A percentile compares a stretch with the other conserved stretches of the same genome.
Evolutionary conservation across 345 rosid species (phyloP).

Genomic region (Theobroma cacao): DNA sequence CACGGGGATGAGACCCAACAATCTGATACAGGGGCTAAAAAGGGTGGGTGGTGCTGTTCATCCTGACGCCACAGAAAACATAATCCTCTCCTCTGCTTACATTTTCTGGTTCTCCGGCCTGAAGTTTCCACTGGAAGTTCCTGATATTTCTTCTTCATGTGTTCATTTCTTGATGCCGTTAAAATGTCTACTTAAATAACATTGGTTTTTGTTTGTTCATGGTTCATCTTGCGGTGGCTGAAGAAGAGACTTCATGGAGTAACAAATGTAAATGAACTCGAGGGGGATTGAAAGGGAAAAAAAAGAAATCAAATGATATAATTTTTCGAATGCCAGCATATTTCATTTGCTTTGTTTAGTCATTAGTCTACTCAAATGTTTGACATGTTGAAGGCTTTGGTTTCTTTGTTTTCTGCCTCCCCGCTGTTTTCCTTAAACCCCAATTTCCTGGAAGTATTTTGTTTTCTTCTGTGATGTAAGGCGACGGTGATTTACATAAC

Average conservation of each 20-base stretch:
- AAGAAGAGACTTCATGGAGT: constrained; percentile 21
- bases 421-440: background rate
- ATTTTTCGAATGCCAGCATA: background rate
- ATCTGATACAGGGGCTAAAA: constrained; percentile 28
- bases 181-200: constrained; percentile 15
- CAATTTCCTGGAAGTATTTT: background rate
- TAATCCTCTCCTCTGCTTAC: background rate
- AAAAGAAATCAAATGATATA: background rate
- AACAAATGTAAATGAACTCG: constrained; percentile 29
- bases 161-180: constrained; percentile 23
- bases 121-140: constrained; percentile 7
- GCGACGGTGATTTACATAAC: background rate
- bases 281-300: constrained; percentile 7
- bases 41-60: constrained; percentile 71
- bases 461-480: background rate
- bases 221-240: constrained; percentile 22
- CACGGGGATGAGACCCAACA: constrained; percentile 29
- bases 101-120: constrained; percentile 2
- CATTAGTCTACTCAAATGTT: background rate
- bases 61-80: constrained; percentile 22
- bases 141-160: constrained; percentile 18
- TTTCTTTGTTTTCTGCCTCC: background rate
- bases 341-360: background rate
- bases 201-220: background rate
- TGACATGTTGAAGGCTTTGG: background rate